Evolutionary conservation across 352 stramenopile genomes (phyloP).

Genomic region (Globisporangium nodosum): DNA sequence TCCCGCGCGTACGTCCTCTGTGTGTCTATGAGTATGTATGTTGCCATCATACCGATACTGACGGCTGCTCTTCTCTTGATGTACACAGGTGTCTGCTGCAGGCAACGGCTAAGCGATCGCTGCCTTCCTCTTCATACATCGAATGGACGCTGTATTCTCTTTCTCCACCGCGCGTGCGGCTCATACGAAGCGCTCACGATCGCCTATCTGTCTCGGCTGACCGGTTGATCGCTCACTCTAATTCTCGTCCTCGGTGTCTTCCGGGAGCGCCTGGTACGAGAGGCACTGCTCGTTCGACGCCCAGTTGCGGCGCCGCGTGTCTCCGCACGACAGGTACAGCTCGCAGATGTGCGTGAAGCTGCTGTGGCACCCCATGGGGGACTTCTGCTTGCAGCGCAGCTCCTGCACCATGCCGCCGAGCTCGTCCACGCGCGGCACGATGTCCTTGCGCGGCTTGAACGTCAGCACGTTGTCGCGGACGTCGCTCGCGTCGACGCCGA

Average conservation of each 20-base stretch:
- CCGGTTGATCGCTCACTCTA: slow-evolving; percentile 1
- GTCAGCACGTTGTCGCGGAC: slow-evolving; percentile 77
- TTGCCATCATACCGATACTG: not conserved
- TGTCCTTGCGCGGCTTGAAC: slow-evolving; percentile 75
- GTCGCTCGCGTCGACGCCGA: slow-evolving; percentile 49
- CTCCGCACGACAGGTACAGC: slow-evolving; percentile 67
- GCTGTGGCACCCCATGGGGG: slow-evolving; percentile 64
- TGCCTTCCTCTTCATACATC: not conserved
- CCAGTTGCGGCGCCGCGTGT: slow-evolving; percentile 59
- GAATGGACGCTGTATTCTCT: not conserved
- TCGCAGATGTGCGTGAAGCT: slow-evolving; percentile 73
- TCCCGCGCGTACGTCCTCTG: slow-evolving; percentile 83
- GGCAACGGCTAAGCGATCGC: slow-evolving; percentile 76
- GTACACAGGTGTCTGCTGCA: slow-evolving; percentile 73
- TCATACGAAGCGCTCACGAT: not conserved
- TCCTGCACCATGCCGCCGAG: slow-evolving; percentile 75
- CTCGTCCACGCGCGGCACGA: slow-evolving; percentile 71
- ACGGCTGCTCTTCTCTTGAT: not conserved
- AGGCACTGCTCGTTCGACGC: slow-evolving; percentile 49
- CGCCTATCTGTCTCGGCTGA: not conserved
- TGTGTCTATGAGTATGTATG: not conserved
- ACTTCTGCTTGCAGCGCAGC: slow-evolving; percentile 65
- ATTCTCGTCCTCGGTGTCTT: slow-evolving; percentile 6
- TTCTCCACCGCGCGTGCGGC: not conserved
- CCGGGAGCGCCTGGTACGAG: slow-evolving; percentile 30